phyloP scores from a whole-genome alignment of 176 grass and related monocot genomes.

The Phragmites australis region DNA sequence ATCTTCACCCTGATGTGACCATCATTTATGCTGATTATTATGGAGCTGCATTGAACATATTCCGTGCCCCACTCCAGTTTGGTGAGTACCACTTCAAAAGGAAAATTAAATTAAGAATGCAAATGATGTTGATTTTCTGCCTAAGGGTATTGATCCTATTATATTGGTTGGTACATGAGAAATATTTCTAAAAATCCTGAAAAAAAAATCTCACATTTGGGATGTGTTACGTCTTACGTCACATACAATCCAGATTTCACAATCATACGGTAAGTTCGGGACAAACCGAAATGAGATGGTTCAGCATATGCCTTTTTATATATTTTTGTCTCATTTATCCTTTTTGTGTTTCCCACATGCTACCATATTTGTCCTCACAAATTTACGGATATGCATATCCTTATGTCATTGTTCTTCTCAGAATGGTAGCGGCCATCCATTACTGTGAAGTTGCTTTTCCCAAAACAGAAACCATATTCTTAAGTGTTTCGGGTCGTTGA shows the following conservation, averaged over 20 bases:
- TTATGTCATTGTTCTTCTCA: no score
- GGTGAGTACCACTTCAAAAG: conserved; percentile 53
- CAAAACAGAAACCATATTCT: neutral
- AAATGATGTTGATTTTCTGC: neutral
- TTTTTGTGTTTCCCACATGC: neutral
- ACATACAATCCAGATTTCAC: neutral
- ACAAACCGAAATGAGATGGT: neutral
- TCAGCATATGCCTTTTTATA: neutral
- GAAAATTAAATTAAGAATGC: neutral
- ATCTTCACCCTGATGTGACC: conserved; percentile 61
- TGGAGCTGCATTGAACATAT: conserved; percentile 71
- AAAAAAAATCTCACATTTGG: neutral
- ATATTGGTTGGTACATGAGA: neutral
- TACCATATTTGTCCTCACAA: neutral
- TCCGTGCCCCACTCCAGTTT: conserved; percentile 64
- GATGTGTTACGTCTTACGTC: neutral
- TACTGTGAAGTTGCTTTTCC: neutral
- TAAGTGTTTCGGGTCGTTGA: neutral
- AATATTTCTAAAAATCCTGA: neutral
- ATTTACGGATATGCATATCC: no score
- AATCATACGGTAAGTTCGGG: neutral
- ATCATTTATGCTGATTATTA: conserved; percentile 92
- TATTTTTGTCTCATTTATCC: neutral
- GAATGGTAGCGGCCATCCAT: neutral
- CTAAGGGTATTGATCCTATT: neutral